Evolutionary conservation across 768 basidiomycete species (phyloP).

Genomic region (Podaxis sp.): DNA sequence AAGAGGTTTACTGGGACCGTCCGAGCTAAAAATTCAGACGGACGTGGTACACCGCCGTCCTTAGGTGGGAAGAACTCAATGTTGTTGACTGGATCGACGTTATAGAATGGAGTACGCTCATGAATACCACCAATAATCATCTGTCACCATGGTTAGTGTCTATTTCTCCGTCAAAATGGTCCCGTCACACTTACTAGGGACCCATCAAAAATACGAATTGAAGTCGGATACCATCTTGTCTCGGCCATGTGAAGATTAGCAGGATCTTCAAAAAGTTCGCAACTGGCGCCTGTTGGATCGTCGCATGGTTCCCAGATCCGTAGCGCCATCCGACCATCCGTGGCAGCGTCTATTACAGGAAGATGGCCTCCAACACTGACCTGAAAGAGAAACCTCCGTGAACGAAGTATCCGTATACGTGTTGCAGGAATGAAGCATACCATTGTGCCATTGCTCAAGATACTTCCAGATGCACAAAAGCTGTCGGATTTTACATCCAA

Average conservation of each 20-base stretch:
- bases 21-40: slow-evolving; percentile 26
- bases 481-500: slow-evolving; percentile 34
- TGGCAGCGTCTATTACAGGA: slow-evolving; percentile 25
- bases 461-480: slow-evolving; percentile 43
- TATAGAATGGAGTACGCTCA: slow-evolving; percentile 53
- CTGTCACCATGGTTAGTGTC: slow-evolving; percentile 8
- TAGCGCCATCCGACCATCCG: slow-evolving; percentile 35
- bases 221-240: slow-evolving; percentile 42
- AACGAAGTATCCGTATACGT: neutral
- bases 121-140: slow-evolving; percentile 31
- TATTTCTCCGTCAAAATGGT: neutral
- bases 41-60: slow-evolving; percentile 32
- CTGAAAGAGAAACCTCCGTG: slow-evolving; percentile 10
- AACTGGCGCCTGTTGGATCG: slow-evolving; percentile 27
- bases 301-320: slow-evolving; percentile 39
- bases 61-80: slow-evolving; percentile 42
- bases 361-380: slow-evolving; percentile 32
- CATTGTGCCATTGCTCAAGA: slow-evolving; percentile 42
- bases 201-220: slow-evolving; percentile 32
- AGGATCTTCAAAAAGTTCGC: slow-evolving; percentile 37
- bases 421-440: slow-evolving; percentile 21
- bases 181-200: slow-evolving; percentile 26
- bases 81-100: slow-evolving; percentile 53
- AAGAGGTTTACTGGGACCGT: slow-evolving; percentile 28
- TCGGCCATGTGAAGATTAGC: slow-evolving; percentile 32